phyloP scores from a whole-genome alignment of 2,329 filamentous ascomycete genomes.

The Bipolaris oryzae region DNA sequence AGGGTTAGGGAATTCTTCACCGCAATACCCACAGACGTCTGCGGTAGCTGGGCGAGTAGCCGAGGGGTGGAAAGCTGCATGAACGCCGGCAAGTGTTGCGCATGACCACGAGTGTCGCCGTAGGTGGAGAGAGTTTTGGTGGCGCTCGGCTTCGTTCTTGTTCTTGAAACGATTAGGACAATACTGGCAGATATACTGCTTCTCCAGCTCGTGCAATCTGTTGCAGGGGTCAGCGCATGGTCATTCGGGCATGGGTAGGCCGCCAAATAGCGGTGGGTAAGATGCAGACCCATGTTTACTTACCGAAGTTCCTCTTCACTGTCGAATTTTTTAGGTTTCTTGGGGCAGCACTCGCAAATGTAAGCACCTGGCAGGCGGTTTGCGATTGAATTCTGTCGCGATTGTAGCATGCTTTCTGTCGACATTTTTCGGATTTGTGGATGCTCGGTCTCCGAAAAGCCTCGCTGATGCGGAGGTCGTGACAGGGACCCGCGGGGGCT shows the following conservation, averaged over 20 bases:
- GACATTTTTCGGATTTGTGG: slow-evolving; percentile 56
- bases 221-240: slow-evolving; percentile 27
- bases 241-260: slow-evolving; percentile 14
- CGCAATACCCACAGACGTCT: slow-evolving; percentile 94
- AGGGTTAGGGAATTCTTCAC: slow-evolving; percentile 86
- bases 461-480: slow-evolving; percentile 50
- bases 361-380: slow-evolving; percentile 63
- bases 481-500: slow-evolving; percentile 51
- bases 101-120: slow-evolving; percentile 97
- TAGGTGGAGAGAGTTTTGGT: slow-evolving; percentile 93
- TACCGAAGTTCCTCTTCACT: slow-evolving; percentile 83
- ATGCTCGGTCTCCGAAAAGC: slow-evolving; percentile 50
- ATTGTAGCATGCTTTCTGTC: slow-evolving; percentile 51
- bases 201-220: slow-evolving; percentile 89
- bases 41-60: slow-evolving; percentile 64
- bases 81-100: slow-evolving; percentile 74
- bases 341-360: slow-evolving; percentile 94
- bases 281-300: slow-evolving; percentile 46
- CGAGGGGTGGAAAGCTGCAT: slow-evolving; percentile 86
- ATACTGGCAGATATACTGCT: slow-evolving; percentile 92
- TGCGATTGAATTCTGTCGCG: slow-evolving; percentile 56
- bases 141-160: slow-evolving; percentile 96
- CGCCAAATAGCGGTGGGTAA: slow-evolving; percentile 35
- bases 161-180: slow-evolving; percentile 98
- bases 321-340: slow-evolving; percentile 96